Conservation (phyloP, 768 basidiomycete species). For the Rhodosporidiobolus sp. region DNA sequence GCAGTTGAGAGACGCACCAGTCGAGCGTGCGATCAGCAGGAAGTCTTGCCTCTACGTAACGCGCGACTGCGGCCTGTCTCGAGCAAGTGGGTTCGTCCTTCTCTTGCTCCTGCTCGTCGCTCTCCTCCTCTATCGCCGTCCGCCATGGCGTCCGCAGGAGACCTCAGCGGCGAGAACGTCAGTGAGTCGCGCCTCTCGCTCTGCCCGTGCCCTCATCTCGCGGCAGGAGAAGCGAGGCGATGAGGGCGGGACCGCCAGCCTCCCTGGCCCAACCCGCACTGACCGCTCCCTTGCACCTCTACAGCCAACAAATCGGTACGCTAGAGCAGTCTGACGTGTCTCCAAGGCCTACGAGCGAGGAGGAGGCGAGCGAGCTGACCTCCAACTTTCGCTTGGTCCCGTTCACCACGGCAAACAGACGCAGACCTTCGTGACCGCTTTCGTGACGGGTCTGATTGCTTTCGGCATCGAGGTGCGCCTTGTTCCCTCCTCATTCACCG, state of each 20-base stretch:
- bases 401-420: conserved; percentile 11
- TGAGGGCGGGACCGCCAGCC: neutral
- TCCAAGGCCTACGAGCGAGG: no score
- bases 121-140: neutral
- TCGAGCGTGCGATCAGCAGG: no score
- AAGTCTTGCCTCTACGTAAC: no score
- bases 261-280: neutral
- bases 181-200: neutral
- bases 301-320: conserved; percentile 11
- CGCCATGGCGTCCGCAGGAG: neutral
- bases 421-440: conserved; percentile 72
- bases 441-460: conserved; percentile 69
- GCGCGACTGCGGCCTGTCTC: no score
- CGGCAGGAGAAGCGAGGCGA: no score
- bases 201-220: neutral
- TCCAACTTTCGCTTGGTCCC: neutral
- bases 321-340: neutral
- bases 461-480: conserved; percentile 43
- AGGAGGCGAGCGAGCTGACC: neutral
- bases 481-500: neutral
- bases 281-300: neutral
- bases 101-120: neutral
- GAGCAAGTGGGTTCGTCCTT: neutral
- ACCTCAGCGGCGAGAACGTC: neutral
- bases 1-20: no score